Evolutionary conservation across 768 basidiomycete genomes (phyloP), one percentile per base, ranked within the genome.

Genomic region (Tricholoma matsutake): DNA sequence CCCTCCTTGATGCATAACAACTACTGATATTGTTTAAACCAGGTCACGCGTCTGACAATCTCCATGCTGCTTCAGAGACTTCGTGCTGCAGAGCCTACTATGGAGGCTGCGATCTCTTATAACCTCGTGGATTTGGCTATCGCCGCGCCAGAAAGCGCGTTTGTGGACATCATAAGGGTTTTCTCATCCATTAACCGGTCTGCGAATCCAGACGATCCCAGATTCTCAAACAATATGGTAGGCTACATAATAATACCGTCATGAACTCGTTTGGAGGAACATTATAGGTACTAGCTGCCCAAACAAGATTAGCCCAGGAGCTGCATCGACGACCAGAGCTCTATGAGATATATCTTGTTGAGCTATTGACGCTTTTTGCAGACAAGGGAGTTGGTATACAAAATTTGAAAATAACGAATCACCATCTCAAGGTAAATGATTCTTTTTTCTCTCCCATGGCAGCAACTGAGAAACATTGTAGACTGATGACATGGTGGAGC

Each of bases 331-430:
- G 91, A 37, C 85, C 91, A 3, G 92, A 94, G 65, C 80, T 93
- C 13, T 92, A 90, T 65, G 85, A 87, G 58, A 76, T 81, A 5
- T 97, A 96, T 71, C 77, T 98, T 9, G 77, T 85, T n/a, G 94
- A 98, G 69, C 79, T 96, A 8, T 79, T 98, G 41, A 84, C 86
- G 0, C 78, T 97, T 14, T 97, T 96, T 71, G 85, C 87, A 5
- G 95, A 97, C 68, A 96, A 96, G 73, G 94, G 94, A 20, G 85
- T 95, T 11, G 89, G 88, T 6, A 92, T 96, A 31, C 95, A 97
- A 71, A 92, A 93, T 69, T 72, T 86, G 16, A 88, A 88, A 55
- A 83, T 86, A 3, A 78, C 83, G 1, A 86, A 87, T 63, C 83
- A 83, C 59, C 83, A 83, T 63, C 75, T 86, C 32, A 91, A 92